Base-by-base conservation (phyloP, 192 early-diverging fungal genomes). In the Rhizoclosmatium sp. region DNA sequence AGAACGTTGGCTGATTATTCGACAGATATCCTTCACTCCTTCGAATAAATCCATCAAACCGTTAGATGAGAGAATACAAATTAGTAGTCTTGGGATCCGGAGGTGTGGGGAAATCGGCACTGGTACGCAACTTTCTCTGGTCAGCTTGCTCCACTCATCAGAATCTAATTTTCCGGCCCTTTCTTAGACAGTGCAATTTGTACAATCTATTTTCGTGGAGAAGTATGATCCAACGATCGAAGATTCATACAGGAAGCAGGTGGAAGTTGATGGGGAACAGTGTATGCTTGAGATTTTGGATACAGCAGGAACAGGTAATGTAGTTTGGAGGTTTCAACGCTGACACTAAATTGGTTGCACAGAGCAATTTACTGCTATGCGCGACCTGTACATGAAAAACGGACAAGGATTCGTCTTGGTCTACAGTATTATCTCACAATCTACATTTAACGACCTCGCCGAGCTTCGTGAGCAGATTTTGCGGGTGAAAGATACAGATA, bases 151-250 rank as follows among this genome's bases (percentile, higher is more conserved):
- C 49, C 14, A 66, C 19, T 10, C 2, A 41, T 21, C 21, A 19
- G 21, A n/a, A 23, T 47, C 44, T 69, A 59, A 47, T 39, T 39
- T 49, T n/a, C 59, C 75, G 47, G 46, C 51, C 19, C 75, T 64
- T 67, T 69, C 61, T 46, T 71, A 91, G 88, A 90, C 90, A 14
- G 87, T 88, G 16, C 90, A 90, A 82, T 90, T 92, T 68, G 87
- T 90, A 47, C 90, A 86, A 65, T 90, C 82, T 49, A 86, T 89
- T 68, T 90, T 98, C 82, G 92, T 94, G 40, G 94, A 96, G 88
- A 98, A 95, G 80, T 99, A 98, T 80, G 96, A 98, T 87, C 98
- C 98, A 62, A 99, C 98, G 4, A 99, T 97, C 75, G 98, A 99
- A 85, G 98, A 98, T 84, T 96, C 94, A 19, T 99, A 98, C 85